Base-by-base conservation (phyloP, 163 green algal genomes). In the Prototheca wickerhamii region DNA sequence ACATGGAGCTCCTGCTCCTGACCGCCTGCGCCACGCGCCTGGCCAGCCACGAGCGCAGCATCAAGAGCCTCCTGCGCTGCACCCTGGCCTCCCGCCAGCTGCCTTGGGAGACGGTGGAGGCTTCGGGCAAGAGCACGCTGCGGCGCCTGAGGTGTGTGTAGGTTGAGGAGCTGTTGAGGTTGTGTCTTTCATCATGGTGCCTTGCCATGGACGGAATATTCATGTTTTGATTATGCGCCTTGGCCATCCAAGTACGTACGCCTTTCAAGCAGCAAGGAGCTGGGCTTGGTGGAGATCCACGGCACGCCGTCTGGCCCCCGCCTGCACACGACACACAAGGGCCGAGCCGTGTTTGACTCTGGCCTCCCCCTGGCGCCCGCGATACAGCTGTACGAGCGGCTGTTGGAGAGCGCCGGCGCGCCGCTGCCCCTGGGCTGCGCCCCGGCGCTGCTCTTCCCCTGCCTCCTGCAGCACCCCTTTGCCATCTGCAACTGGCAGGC, bases 1-100 rank as follows among this genome's bases (percentile, higher is more conserved):
- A 91, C 58, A 69, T 91, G 52, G 70, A 75, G 46, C 67, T 76
- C 33, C 58, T 88, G 66, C 74, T 88, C 44, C 72, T 89, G n/a
- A 78, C 85, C 63, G 62, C 12, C 51, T 15, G 70, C 84, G 4
- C 73, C 75, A 44, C 84, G 78, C 55, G 73, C 18, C 46, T 54
- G 78, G 32, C 79, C 69, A 0, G 73, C 74, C 4, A 28, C 18
- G 0, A 64, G 26, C 21, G 34, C 56, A 59, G 59, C 43, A 68
- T 87, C 15, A 54, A 75, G 31, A 40, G 50, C 4, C 71, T 87
- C 32, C 66, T 87, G 32, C 6, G 31, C 21, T 72, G 57, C 64
- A 54, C 46, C 18, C 46, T 54, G 20, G 46, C 46, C 6, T 54
- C 46, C 46, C 12, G 46, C 12, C 46, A 30, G 46, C 12, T 21